Percentiles rank a stretch among this genome's conserved stretches.
Evolutionary conservation across 768 basidiomycete species (phyloP).

Genomic region (Gloeophyllum trabeum): DNA sequence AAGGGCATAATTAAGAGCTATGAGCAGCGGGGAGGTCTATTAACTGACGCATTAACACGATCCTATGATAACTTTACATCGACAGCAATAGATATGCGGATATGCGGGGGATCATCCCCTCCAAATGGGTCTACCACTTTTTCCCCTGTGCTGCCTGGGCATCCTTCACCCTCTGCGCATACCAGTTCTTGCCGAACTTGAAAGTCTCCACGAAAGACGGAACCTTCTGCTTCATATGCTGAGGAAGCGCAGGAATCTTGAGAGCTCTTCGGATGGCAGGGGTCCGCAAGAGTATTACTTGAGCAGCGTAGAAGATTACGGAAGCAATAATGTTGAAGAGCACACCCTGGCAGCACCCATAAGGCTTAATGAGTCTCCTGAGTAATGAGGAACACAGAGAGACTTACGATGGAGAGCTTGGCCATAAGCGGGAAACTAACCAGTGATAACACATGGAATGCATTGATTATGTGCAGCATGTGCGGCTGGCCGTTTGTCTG

Average conservation of each 20-base stretch:
- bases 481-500: slow-evolving; percentile 26
- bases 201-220: neutral
- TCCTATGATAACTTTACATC: too few species aligned
- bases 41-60: too few species aligned
- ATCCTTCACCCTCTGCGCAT: neutral
- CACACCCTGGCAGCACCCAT: slow-evolving; percentile 29
- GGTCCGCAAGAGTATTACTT: slow-evolving; percentile 32
- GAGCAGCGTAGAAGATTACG: slow-evolving; percentile 31
- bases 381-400: neutral
- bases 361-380: neutral
- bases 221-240: neutral
- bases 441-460: slow-evolving; percentile 27
- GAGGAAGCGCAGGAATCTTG: slow-evolving; percentile 18
- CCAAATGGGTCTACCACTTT: too few species aligned
- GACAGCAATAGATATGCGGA: too few species aligned
- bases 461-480: slow-evolving; percentile 61
- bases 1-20: too few species aligned
- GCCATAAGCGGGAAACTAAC: slow-evolving; percentile 38
- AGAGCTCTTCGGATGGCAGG: slow-evolving; percentile 28
- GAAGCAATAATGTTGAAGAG: slow-evolving; percentile 47
- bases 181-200: neutral
- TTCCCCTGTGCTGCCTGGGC: neutral
- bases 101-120: too few species aligned
- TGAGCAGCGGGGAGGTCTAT: too few species aligned
- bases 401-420: slow-evolving; percentile 55